These are phyloP conservation scores for Aureobasidium vineae DNA, from an alignment of 2,329 filamentous ascomycete species.

Conservation along the genomic window DNA sequence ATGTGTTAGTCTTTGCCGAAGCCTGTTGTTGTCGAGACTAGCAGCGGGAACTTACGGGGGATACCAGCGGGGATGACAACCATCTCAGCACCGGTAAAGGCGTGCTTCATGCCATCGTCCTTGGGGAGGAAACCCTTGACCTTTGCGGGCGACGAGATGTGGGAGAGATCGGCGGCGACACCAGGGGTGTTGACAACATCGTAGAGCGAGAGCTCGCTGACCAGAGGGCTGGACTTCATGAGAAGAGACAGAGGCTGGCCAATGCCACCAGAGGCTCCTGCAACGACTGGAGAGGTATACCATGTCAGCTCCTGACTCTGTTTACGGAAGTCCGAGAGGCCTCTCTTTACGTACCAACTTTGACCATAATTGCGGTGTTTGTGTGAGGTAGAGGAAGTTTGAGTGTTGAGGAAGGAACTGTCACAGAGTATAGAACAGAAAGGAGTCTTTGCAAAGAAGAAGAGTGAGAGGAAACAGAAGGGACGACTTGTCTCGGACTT, in stretches of 20 bases:
- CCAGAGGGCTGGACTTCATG: conserved; percentile 81
- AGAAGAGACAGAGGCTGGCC: conserved; percentile 92
- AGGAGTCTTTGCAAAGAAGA: not conserved
- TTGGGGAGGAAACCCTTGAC: conserved; percentile 83
- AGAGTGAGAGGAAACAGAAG: conserved; percentile 6
- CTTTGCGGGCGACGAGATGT: conserved; percentile 91
- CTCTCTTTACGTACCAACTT: conserved; percentile 28
- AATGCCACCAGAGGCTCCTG: conserved; percentile 97
- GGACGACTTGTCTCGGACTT: not conserved
- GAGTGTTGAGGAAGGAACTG: not conserved
- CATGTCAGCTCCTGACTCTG: conserved; percentile 13
- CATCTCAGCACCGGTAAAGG: conserved; percentile 90
- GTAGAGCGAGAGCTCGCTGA: conserved; percentile 93
- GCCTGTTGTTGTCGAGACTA: not conserved
- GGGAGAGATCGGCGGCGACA: conserved; percentile 92
- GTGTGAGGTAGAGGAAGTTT: conserved; percentile 1
- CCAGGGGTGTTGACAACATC: conserved; percentile 99
- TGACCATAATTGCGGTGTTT: conserved; percentile 32
- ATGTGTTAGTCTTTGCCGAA: not conserved
- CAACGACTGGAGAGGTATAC: conserved; percentile 59
- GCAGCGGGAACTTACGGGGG: conserved; percentile 62
- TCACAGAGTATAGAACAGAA: conserved; percentile 1
- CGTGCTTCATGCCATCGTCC: conserved; percentile 77
- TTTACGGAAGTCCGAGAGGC: not conserved
- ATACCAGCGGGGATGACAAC: conserved; percentile 97